Percentiles rank a stretch among this genome's conserved stretches.
Conservation (phyloP, 345 rosid species). For the Moricandia moricandioides region DNA sequence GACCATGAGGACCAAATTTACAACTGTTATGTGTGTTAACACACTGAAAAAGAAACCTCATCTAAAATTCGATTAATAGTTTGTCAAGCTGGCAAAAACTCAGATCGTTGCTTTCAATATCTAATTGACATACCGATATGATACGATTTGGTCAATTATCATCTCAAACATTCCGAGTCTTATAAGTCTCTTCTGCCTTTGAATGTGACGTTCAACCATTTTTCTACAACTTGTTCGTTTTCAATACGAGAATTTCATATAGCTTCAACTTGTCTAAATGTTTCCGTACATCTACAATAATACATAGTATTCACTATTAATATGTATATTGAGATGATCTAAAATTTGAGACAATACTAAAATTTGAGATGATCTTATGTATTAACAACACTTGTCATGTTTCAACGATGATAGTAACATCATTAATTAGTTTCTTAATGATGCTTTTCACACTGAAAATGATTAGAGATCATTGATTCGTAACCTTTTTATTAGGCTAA, state of each 20-base stretch:
- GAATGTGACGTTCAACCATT: constrained; percentile 11
- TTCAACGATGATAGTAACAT: background rate
- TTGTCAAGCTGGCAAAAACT: background rate
- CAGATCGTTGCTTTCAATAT: background rate
- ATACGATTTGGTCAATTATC: constrained; percentile 7
- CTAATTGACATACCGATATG: background rate
- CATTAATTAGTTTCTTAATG: background rate
- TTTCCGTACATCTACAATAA: background rate
- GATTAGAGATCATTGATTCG: background rate
- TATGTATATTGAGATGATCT: too few species aligned
- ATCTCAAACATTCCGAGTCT: constrained; percentile 24
- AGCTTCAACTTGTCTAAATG: background rate
- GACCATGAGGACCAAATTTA: background rate
- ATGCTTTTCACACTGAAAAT: background rate
- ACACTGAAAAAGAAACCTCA: background rate
- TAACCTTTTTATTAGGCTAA: too few species aligned
- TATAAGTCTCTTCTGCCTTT: constrained; percentile 1
- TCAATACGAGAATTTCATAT: background rate
- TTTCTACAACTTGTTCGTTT: constrained; percentile 21
- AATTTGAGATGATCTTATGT: too few species aligned
- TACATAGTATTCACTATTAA: too few species aligned
- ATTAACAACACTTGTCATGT: background rate
- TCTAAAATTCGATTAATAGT: background rate
- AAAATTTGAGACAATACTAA: too few species aligned
- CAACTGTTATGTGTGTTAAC: background rate